These are phyloP conservation scores for Picea glauca DNA, from an alignment of 75 land plant species.

Conservation along the genomic window DNA sequence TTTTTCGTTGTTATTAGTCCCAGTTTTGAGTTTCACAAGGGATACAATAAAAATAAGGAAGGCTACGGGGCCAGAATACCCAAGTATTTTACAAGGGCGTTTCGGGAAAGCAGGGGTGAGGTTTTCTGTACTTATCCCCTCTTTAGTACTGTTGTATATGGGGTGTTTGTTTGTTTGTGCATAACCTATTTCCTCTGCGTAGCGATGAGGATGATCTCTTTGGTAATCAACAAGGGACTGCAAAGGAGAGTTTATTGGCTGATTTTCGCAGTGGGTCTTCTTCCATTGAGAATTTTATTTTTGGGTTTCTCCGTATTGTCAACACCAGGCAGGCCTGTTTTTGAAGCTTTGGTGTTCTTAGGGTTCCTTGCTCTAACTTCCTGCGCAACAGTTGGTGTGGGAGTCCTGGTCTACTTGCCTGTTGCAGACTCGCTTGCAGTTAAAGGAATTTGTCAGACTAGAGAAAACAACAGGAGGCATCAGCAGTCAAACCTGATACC, in stretches of 20 bases:
- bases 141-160: constrained; percentile 65
- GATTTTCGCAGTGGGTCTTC: constrained; percentile 52
- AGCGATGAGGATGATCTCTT: constrained; percentile 60
- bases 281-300: constrained; percentile 70
- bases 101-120: constrained; percentile 9
- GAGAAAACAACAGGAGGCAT: background rate
- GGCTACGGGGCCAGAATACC: constrained; percentile 38
- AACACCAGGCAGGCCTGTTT: constrained; percentile 26
- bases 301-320: constrained; percentile 83
- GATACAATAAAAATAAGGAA: constrained; percentile 19
- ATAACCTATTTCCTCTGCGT: constrained; percentile 61
- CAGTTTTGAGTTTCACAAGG: constrained; percentile 28
- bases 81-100: constrained; percentile 53
- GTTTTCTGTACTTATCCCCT: constrained; percentile 75
- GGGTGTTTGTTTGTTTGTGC: constrained; percentile 52
- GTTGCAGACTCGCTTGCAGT: constrained; percentile 62
- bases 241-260: constrained; percentile 67
- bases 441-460: constrained; percentile 13
- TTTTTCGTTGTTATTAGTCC: constrained; percentile 64
- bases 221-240: constrained; percentile 78
- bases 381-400: constrained; percentile 48
- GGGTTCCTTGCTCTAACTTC: constrained; percentile 51
- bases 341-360: constrained; percentile 51
- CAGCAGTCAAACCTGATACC: constrained; percentile 9
- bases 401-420: constrained; percentile 63